These are phyloP conservation scores for Trypanosoma boissoni DNA, from an alignment of 208 protist species.

Conservation along the genomic window DNA sequence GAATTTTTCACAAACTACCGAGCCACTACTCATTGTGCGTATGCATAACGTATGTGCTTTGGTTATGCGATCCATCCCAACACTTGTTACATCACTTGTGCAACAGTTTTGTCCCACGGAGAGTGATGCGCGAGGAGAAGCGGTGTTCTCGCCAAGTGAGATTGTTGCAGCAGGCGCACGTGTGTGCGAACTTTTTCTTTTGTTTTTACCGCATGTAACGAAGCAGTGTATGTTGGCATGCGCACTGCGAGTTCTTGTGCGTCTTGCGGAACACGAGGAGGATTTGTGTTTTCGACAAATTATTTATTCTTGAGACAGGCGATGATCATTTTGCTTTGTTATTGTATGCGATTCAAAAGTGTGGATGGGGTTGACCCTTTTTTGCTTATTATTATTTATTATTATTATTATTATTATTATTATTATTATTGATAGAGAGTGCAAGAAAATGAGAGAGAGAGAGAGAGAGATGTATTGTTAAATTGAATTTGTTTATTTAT, in stretches of 20 bases:
- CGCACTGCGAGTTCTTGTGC: conserved; percentile 41
- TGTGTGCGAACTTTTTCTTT: conserved; percentile 44
- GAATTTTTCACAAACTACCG: conserved; percentile 4
- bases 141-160: background rate
- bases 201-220: conserved; percentile 44
- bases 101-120: conserved; percentile 35
- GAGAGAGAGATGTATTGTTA: background rate
- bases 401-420: too few relatives aligned
- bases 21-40: conserved; percentile 20
- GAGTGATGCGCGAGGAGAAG: background rate
- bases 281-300: conserved; percentile 27
- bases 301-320: background rate
- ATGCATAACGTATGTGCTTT: conserved; percentile 31
- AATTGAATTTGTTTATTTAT: conserved; percentile 4
- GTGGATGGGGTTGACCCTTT: too few relatives aligned
- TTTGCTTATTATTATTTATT: too few relatives aligned
- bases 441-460: too few relatives aligned
- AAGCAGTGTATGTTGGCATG: conserved; percentile 54
- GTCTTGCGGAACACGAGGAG: conserved; percentile 12
- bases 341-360: too few relatives aligned
- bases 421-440: too few relatives aligned
- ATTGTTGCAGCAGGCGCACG: conserved; percentile 1
- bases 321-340: background rate
- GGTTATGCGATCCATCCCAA: conserved; percentile 39
- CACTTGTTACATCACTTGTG: conserved; percentile 44